Base-by-base conservation (phyloP, 78 protist species). In the Dictyostelium capitatum region DNA sequence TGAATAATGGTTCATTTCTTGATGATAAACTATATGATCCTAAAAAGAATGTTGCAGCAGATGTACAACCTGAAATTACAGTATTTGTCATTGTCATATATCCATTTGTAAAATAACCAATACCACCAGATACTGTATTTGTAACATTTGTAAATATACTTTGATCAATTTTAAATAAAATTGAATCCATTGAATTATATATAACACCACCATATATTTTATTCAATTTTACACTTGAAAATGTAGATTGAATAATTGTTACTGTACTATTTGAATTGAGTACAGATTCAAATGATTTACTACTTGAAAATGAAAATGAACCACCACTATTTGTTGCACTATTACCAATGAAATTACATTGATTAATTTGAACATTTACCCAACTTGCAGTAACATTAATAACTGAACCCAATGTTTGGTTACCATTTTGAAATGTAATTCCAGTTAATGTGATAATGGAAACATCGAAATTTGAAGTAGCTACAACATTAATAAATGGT, bases 401-500 rank as follows among this genome's bases (percentile, higher is more conserved):
- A 6, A 62, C 37, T 62, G 70, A 19, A 25, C 70, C 70, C 8
- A 23, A 25, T 62, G 70, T 1, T 59, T 20, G 8, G n/a, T 59
- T 59, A 62, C 70, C 70, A 62, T 25, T 25, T 62, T 62, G 32
- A 6, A 62, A 62, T 62, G 70, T 62, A 62, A 62, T 62, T 25
- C 70, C 70, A 20, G 70, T 62, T 30, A 62, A 62, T 62, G 70
- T 25, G 23, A 59, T 9, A 0, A n/a, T 23, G 23, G 14, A 10
- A 23, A 20, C 1, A 23, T 59, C 69, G 7, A 23, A 23, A 30
- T 23, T 59, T 59, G 69, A 9, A 10, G 23, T 15, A 23, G 69
- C 37, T 59, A 23, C 69, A 59, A 59, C 23, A 23, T 30, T 59
- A 23, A 59, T 59, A 9, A 59, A 59, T 59, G 69, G 23, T 10